Evolutionary conservation across 441 rosid genomes (phyloP), one percentile per base, ranked within the genome.

Genomic region (Jatropha multifida): DNA sequence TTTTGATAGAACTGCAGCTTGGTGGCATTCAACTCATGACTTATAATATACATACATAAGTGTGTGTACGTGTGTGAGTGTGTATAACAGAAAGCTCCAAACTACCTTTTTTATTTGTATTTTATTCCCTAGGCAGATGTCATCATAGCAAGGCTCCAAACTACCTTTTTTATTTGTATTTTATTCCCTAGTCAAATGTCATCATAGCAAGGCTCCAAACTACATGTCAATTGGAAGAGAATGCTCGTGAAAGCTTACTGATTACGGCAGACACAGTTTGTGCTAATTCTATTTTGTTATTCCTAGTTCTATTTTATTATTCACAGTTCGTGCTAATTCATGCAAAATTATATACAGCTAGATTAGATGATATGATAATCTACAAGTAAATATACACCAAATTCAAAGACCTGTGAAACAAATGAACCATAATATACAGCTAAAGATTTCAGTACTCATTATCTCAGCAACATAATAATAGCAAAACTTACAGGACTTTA

Each of bases 191-290:
- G 96, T 93, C 97, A 77, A 86, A 86, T 80, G 90, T 91, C 41
- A 89, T 86, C 11, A n/a, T 78, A 42, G 83, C 81, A 5, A 89
- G 84, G 81, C 85, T 86, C 48, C 86, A 27, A 81, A 54, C 58
- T 11, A 54, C 23, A 38, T 78, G 63, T 61, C 55, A 49, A 49
- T 54, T 69, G 74, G 69, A 74, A 72, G 81, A 77, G 66, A 83
- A 76, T 66, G 48, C 58, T 76, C 15, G 1, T 56, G 78, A 80
- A 7, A 86, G 83, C 17, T 40, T 90, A 74, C 82, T 94, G 84
- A 83, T 89, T 78, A 83, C 97, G 37, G 91, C 93, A 3, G 96
- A 90, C 71, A 88, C 92, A 60, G 96, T 92, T 86, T 85, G 91
- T 83, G 76, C 69, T 62, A 23, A 7, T 69, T 67, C 41, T 20